Base-by-base conservation (phyloP, 768 basidiomycete species). In the Clitopilus passeckerianus region DNA sequence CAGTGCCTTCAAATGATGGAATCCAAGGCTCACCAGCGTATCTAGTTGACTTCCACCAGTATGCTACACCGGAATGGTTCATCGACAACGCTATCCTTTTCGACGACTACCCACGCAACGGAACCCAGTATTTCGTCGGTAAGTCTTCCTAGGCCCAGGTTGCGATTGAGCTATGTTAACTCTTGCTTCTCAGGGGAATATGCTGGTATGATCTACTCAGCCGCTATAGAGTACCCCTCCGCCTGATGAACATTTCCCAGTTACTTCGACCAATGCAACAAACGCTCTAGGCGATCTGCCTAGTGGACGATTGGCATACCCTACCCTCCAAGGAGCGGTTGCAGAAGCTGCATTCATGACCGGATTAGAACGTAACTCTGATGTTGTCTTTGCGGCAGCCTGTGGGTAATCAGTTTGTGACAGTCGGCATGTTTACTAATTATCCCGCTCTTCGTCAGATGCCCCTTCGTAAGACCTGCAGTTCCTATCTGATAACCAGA, bases 311-410 rank as follows among this genome's bases (percentile, higher is more conserved):
- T 56, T 75, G 15, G 64, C 70, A 8, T 74, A 71, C 58, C 72
- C 73, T 5, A 71, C 71, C 6, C 64, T 74, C 43, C 62, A 72
- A 56, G 80, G 80, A 22, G 67, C 82, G 20, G 71, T 65, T 15
- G 81, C 77, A 8, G 85, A 86, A 64, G 85, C 84, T 3, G 81
- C 80, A 2, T 86, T 80, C 62, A 85, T 85, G 84, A 85, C 83
- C 1, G 84, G 85, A 4, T 65, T 85, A 54, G 84, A 86, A 65
- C 63, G 75, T 30, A 85, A 86, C 60, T 76, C 78, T 2, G 84
- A 87, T 67, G 81, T 86, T 23, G 82, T 86, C 3, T 86, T 85
- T 58, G 71, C 70, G 18, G 72, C 83, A 16, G 78, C 81, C 23
- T 85, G 82, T 74, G 70, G 56, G 64, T 66, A 5, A 34, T 53